Base-by-base conservation (phyloP, 306 rosid genomes). In the Hippophae rhamnoides region DNA sequence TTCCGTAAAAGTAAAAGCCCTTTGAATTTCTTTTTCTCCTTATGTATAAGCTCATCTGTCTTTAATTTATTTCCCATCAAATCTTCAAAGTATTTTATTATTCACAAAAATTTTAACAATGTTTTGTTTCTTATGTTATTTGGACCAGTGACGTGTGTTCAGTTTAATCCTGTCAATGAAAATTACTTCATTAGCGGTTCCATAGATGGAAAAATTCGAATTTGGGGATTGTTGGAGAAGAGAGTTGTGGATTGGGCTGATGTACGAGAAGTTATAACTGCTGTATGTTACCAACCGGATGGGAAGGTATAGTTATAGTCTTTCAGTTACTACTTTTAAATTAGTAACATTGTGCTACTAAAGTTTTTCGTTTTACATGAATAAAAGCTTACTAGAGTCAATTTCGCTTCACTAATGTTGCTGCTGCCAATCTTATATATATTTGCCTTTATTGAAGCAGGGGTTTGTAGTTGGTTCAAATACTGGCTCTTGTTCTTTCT, bases 231-330 rank as follows among this genome's bases (percentile, higher is more conserved):
- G 41, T 65, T 47, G 7, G 84, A 85, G 67, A 80, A 76, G 66
- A 79, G 95, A 46, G 99, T 92, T 47, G 89, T 84, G 71, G 99
- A 92, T 49, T 92, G 99, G 99, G 86, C 74, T 41, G 89, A 85
- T 69, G 68, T 69, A 31, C 69, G 76, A 51, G 96, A 92, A 61
- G 83, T 83, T 8, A 85, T 92, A 62, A 92, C 85, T 51, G 99
- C 99, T 38, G 60, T 92, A 69, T 78, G 84, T 68, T 83, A 85
- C 68, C 79, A 64, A 63, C 95, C 95, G 25, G 82, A 83, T 70
- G 99, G 93, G 45, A 78, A 83, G 60, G 99, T 85, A 79, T 47
- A 31, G 38, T 31, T 31, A 31, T 31, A 31, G 86, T 61, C 45
- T 52, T 52, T 48, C 60, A 38, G 49, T 57, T 46, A 71, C 47